phyloP scores from a whole-genome alignment of 2,329 filamentous ascomycete genomes.

The Simplicillium aogashimaense region DNA sequence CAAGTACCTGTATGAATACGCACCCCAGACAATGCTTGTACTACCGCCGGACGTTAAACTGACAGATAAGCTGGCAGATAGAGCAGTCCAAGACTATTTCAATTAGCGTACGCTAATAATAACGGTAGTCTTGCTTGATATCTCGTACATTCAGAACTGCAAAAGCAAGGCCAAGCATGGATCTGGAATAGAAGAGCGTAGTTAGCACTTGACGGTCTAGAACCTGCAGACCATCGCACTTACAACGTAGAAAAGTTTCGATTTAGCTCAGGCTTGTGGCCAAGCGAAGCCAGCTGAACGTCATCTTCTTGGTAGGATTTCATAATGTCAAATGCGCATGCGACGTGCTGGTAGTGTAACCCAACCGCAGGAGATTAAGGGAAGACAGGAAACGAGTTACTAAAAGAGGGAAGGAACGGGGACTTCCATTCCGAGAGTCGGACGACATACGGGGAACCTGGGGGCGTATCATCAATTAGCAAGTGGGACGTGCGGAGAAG shows the following conservation, averaged over 20 bases:
- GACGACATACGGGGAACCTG: no score
- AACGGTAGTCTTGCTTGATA: no score
- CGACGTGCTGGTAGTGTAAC: no score
- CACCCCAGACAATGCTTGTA: constrained; percentile 61
- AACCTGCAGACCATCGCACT: not conserved
- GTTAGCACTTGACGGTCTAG: not conserved
- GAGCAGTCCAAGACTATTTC: constrained; percentile 29
- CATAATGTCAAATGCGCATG: constrained; percentile 5
- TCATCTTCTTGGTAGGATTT: constrained; percentile 12
- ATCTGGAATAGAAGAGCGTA: not conserved
- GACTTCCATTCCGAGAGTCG: no score
- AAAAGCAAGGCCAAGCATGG: constrained; percentile 33
- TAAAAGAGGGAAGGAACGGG: no score
- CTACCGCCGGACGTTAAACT: constrained; percentile 58
- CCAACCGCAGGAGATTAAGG: no score
- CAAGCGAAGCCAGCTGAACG: constrained; percentile 15
- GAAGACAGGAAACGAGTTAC: no score
- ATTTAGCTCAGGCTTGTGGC: constrained; percentile 13
- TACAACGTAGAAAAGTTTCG: constrained; percentile 16
- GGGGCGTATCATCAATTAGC: no score
- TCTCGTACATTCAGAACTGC: constrained; percentile 30
- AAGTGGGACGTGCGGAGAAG: no score
- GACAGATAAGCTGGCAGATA: constrained; percentile 32
- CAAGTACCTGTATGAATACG: no score
- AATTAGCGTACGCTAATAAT: no score